These are phyloP conservation scores for Aspergillus ochraceus DNA, from an alignment of 2,329 filamentous ascomycete species.

Conservation along the genomic window DNA sequence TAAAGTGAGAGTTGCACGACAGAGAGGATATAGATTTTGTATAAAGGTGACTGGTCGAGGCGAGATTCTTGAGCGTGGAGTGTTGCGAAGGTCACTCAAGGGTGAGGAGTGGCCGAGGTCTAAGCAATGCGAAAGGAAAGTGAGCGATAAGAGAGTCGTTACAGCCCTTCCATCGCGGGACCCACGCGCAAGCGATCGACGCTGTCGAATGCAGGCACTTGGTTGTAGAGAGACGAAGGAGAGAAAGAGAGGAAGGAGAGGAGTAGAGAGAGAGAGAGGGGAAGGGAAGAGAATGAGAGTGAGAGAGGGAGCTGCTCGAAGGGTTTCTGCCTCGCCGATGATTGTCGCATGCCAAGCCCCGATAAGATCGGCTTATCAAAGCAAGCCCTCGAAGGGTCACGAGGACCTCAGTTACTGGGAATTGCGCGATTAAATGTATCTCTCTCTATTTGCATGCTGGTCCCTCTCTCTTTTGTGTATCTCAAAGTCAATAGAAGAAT, in stretches of 20 bases:
- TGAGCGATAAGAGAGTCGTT: slow-evolving; percentile 2
- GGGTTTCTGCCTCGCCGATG: not conserved
- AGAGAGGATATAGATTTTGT: not conserved
- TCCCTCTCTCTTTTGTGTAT: not conserved
- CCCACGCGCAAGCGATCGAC: not conserved
- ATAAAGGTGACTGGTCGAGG: not conserved
- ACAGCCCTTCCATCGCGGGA: slow-evolving; percentile 3
- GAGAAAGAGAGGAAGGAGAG: not conserved
- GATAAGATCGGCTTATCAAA: slow-evolving; percentile 27
- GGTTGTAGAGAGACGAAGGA: not conserved
- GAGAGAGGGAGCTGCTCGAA: not conserved
- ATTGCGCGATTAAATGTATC: not conserved
- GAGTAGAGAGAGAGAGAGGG: not conserved
- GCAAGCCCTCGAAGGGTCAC: not conserved
- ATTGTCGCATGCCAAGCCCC: slow-evolving; percentile 15
- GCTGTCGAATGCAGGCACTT: not conserved
- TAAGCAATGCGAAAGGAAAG: not conserved
- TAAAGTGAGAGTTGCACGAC: not conserved
- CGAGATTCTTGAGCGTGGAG: not conserved
- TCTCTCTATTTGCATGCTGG: not conserved
- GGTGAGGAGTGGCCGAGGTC: not conserved
- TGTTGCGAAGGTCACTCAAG: not conserved
- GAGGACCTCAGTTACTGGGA: not conserved
- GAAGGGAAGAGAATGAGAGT: not conserved
- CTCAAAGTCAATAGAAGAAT: slow-evolving; percentile 3